These are phyloP conservation scores for Gossypioides kirkii DNA, from an alignment of 345 rosid genomes.

Conservation along the genomic window DNA sequence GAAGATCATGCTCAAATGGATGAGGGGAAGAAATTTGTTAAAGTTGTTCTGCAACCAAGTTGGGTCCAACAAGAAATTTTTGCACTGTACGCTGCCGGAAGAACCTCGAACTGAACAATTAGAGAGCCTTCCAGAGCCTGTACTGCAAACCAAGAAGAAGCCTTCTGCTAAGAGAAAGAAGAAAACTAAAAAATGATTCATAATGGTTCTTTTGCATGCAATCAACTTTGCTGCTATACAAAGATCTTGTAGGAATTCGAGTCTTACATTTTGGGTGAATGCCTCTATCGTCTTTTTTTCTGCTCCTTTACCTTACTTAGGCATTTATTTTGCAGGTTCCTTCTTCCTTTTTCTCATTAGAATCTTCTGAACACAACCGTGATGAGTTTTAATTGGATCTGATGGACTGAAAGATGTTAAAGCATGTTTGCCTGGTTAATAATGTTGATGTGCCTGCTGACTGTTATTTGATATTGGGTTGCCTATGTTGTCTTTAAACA, in stretches of 20 bases:
- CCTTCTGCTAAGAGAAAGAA: conserved; percentile 23
- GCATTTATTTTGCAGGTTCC: background rate
- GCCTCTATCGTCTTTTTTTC: background rate
- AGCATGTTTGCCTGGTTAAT: background rate
- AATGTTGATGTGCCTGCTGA: background rate
- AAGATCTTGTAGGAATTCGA: background rate
- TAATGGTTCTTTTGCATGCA: background rate
- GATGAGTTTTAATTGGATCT: background rate
- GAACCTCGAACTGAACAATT: conserved; percentile 44
- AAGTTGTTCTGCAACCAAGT: conserved; percentile 74
- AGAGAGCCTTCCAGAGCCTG: conserved; percentile 15
- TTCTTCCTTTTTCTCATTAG: background rate
- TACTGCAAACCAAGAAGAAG: conserved; percentile 25
- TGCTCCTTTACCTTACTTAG: background rate
- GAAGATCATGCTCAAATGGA: conserved; percentile 97
- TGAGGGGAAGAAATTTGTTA: conserved; percentile 85
- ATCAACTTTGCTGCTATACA: background rate
- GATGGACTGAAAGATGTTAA: background rate
- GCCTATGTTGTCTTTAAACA: background rate
- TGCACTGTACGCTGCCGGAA: conserved; percentile 62
- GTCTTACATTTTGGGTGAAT: background rate
- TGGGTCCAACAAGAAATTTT: conserved; percentile 78
- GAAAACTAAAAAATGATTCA: conserved; percentile 19
- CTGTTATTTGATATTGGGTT: background rate
- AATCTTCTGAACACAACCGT: background rate